A percentile compares a stretch with the other conserved stretches of the same genome.
Evolutionary conservation across 2,329 filamentous ascomycete genomes (phyloP).

Genomic region (Exophiala bonariae): DNA sequence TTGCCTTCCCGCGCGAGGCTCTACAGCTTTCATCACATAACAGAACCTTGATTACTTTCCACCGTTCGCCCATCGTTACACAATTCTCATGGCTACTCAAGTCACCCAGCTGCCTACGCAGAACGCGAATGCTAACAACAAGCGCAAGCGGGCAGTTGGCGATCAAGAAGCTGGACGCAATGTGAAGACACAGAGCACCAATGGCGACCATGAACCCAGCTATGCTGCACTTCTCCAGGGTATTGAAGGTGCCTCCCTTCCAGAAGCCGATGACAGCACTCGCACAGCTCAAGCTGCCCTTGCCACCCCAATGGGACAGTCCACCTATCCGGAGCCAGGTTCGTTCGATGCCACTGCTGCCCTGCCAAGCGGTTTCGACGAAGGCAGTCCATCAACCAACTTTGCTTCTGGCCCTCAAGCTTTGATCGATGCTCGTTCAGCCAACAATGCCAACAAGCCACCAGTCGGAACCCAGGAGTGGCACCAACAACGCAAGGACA

Average conservation of each 20-base stretch:
- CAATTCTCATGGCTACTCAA: conserved; percentile 3
- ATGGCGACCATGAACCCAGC: conserved; percentile 37
- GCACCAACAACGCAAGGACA: conserved; percentile 96
- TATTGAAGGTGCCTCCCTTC: conserved; percentile 53
- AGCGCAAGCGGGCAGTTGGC: conserved; percentile 26
- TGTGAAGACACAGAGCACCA: conserved; percentile 22
- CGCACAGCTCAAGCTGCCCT: conserved; percentile 49
- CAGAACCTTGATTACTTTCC: no score
- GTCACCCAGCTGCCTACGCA: neutral
- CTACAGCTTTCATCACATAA: no score
- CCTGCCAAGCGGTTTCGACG: conserved; percentile 16
- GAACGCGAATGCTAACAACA: conserved; percentile 22
- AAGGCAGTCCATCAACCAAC: conserved; percentile 21
- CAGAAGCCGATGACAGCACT: conserved; percentile 36
- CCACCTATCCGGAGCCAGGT: conserved; percentile 44
- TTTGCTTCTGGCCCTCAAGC: conserved; percentile 26
- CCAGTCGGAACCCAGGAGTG: conserved; percentile 95
- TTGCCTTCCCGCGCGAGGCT: neutral
- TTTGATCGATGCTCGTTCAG: conserved; percentile 36
- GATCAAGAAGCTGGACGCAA: conserved; percentile 24
- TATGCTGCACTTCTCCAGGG: conserved; percentile 50
- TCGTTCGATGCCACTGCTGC: conserved; percentile 36
- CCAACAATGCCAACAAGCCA: conserved; percentile 60
- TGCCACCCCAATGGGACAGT: conserved; percentile 44
- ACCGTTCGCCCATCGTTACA: no score